Percentiles rank a stretch among this genome's conserved stretches.
Evolutionary conservation across 106 monocot species (phyloP).

Genomic region (Apostasia ramifera): DNA sequence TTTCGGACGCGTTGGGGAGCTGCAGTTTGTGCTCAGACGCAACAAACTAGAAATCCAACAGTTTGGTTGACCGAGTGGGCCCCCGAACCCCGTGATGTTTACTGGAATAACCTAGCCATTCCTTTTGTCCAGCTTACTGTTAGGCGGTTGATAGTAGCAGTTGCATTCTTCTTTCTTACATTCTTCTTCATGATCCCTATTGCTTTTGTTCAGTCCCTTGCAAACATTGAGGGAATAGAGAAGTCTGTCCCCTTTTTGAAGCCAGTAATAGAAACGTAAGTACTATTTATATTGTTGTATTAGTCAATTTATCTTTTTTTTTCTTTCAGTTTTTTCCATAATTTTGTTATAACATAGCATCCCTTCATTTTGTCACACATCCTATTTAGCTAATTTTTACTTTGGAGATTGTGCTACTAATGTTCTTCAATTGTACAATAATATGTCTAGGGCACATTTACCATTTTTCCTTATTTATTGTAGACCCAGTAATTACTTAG

Average conservation of each 20-base stretch:
- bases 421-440: no score
- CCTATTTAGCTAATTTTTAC: no score
- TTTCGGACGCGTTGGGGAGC: slow-evolving; percentile 68
- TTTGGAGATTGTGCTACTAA: no score
- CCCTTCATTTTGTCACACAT: no score
- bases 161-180: slow-evolving; percentile 71
- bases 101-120: slow-evolving; percentile 68
- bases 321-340: no score
- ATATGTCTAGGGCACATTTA: no score
- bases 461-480: no score
- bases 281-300: neutral
- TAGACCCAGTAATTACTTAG: no score
- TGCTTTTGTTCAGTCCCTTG: slow-evolving; percentile 63
- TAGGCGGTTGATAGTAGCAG: slow-evolving; percentile 40
- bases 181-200: slow-evolving; percentile 85
- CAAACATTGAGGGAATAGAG: slow-evolving; percentile 65
- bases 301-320: no score
- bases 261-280: slow-evolving; percentile 55
- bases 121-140: slow-evolving; percentile 55
- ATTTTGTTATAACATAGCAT: no score
- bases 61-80: slow-evolving; percentile 78
- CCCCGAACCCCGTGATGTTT: slow-evolving; percentile 76
- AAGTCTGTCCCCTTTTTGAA: slow-evolving; percentile 57
- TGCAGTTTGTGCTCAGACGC: slow-evolving; percentile 81
- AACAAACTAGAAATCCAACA: slow-evolving; percentile 68